Evolutionary conservation across 176 grass and related monocot genomes (phyloP).

Genomic region (sorghum (Sorghum bicolor)): Sorghum_bicolor_NCBIv3 NC_012879.2:8324001-8324500

Average conservation of each 20-base stretch:
- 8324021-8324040: constrained; percentile 20
- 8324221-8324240: constrained; percentile 25
- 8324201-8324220: constrained; percentile 79
- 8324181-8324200: constrained; percentile 98
- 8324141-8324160: constrained; percentile 85
- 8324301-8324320: constrained; percentile 97
- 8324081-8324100: constrained; percentile 97
- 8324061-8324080: constrained; percentile 77
- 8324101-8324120: constrained; percentile 98
- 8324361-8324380: constrained; percentile 98
- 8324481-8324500: constrained; percentile 94
- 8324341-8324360: constrained; percentile 80
- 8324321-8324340: constrained; percentile 98
- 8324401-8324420: constrained; percentile 56
- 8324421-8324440: constrained; percentile 12
- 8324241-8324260: not conserved
- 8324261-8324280: not conserved
- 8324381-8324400: constrained; percentile 99
- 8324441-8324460: not conserved
- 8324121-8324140: constrained; percentile 97
- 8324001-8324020: constrained; percentile 14
- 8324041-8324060: constrained; percentile 48
- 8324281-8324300: constrained; percentile 21
- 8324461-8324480: constrained; percentile 26
- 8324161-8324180: constrained; percentile 97